Conservation (phyloP, 352 stramenopile species). For the Pythium aristosporum region DNA sequence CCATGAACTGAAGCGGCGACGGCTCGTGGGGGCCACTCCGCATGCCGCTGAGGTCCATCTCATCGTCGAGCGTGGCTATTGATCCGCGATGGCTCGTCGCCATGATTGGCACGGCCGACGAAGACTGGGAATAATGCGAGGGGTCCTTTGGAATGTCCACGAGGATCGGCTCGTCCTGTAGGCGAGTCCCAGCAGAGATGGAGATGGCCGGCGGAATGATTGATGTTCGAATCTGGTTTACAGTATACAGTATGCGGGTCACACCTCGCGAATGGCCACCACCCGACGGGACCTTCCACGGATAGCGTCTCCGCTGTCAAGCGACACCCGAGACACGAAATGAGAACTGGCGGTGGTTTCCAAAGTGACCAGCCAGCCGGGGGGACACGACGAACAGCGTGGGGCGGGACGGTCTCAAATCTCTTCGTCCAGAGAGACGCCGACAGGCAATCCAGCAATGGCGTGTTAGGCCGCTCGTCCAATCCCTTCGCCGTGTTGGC, state of each 20-base stretch:
- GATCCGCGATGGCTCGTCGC: slow-evolving; percentile 7
- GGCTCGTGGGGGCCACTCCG: background rate
- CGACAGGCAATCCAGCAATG: background rate
- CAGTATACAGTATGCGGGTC: background rate
- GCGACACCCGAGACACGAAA: background rate
- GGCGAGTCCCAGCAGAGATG: background rate
- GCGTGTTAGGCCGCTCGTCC: background rate
- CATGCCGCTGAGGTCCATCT: background rate
- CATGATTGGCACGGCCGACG: slow-evolving; percentile 23
- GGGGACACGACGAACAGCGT: background rate
- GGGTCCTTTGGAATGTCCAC: background rate
- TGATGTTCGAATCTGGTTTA: background rate
- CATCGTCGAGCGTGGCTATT: slow-evolving; percentile 15
- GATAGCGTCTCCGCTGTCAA: background rate
- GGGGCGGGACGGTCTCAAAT: background rate
- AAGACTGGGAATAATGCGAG: slow-evolving; percentile 10
- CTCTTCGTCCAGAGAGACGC: background rate
- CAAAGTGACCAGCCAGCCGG: background rate
- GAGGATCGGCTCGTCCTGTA: background rate
- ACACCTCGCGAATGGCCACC: too few species aligned
- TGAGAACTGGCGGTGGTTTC: background rate
- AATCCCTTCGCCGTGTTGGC: background rate
- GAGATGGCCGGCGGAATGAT: background rate
- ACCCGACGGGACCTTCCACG: background rate
- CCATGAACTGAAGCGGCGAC: slow-evolving; percentile 27